phyloP scores from a whole-genome alignment of 2,329 filamentous ascomycete species.

The Rhytidhysteron rufulum region DNA sequence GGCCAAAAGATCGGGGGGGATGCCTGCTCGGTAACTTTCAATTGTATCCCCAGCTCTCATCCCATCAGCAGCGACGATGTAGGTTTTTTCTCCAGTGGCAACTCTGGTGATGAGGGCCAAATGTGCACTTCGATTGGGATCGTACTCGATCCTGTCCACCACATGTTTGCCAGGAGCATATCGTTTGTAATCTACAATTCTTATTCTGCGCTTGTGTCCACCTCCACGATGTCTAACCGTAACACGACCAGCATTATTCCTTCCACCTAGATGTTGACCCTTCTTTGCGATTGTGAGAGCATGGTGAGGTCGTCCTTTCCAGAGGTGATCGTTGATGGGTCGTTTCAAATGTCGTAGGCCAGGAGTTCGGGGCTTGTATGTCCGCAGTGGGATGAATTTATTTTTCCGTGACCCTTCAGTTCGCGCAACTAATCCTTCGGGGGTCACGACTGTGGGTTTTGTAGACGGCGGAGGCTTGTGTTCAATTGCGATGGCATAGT shows the following conservation, averaged over 20 bases:
- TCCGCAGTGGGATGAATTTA: slow-evolving; percentile 57
- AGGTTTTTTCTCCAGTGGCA: slow-evolving; percentile 71
- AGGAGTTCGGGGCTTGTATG: slow-evolving; percentile 90
- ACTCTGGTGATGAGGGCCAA: slow-evolving; percentile 81
- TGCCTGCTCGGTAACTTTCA: slow-evolving; percentile 86
- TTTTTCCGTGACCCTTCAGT: slow-evolving; percentile 27
- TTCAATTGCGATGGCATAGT: slow-evolving; percentile 50
- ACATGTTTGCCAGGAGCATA: slow-evolving; percentile 74
- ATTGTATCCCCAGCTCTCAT: slow-evolving; percentile 88
- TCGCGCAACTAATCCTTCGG: slow-evolving; percentile 19
- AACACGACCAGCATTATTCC: slow-evolving; percentile 81
- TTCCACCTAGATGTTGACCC: slow-evolving; percentile 86
- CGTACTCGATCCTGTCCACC: slow-evolving; percentile 94
- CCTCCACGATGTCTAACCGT: slow-evolving; percentile 91
- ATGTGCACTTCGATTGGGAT: slow-evolving; percentile 88
- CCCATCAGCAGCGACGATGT: slow-evolving; percentile 93
- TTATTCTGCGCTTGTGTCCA: slow-evolving; percentile 85
- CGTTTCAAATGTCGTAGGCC: slow-evolving; percentile 88
- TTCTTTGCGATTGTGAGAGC: slow-evolving; percentile 88
- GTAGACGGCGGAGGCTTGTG: slow-evolving; percentile 22
- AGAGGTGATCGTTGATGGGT: slow-evolving; percentile 93
- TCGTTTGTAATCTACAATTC: slow-evolving; percentile 85
- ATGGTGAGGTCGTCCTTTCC: slow-evolving; percentile 83
- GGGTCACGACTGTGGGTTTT: slow-evolving; percentile 28
- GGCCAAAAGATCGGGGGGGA: slow-evolving; percentile 78